A percentile compares a stretch with the other conserved stretches of the same genome.
phyloP scores from a whole-genome alignment of 2,329 filamentous ascomycete genomes.

The Stemphylium vesicarium region DNA sequence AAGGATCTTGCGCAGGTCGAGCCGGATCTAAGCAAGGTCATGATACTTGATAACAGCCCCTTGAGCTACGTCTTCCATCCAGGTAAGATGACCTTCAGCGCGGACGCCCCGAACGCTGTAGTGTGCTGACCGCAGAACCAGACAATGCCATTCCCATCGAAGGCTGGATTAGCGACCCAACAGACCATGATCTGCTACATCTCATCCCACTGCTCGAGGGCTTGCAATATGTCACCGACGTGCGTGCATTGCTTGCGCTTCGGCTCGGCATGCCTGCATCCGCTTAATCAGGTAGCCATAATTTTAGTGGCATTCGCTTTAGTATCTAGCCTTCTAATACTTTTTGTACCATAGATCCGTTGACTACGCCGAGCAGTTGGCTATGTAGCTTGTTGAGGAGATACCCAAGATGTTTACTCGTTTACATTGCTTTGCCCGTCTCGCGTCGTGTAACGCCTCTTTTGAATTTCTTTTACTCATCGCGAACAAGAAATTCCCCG shows the following conservation, averaged over 20 bases:
- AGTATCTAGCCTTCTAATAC: slow-evolving; percentile 35
- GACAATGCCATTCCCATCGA: slow-evolving; percentile 99
- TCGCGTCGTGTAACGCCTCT: slow-evolving; percentile 14
- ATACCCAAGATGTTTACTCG: slow-evolving; percentile 41
- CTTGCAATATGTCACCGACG: slow-evolving; percentile 94
- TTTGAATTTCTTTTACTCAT: slow-evolving; percentile 27
- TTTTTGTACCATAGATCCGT: slow-evolving; percentile 40
- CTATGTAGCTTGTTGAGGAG: slow-evolving; percentile 39
- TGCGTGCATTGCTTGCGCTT: slow-evolving; percentile 85
- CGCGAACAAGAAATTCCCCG: slow-evolving; percentile 12
- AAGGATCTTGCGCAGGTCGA: slow-evolving; percentile 97
- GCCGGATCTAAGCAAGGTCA: slow-evolving; percentile 95
- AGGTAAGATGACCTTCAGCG: slow-evolving; percentile 63
- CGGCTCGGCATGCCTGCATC: slow-evolving; percentile 74
- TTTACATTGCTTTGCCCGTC: slow-evolving; percentile 10
- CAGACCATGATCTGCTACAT: slow-evolving; percentile 92
- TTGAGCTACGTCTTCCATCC: slow-evolving; percentile 99
- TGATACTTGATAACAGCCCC: slow-evolving; percentile 98
- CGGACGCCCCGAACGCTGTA: slow-evolving; percentile 1
- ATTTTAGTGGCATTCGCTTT: slow-evolving; percentile 14
- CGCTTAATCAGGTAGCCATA: slow-evolving; percentile 27
- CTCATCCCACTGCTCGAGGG: slow-evolving; percentile 91
- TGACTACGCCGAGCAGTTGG: slow-evolving; percentile 30
- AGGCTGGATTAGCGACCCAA: slow-evolving; percentile 98
- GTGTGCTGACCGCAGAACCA: slow-evolving; percentile 50